Conservation (phyloP, 1,284 basidiomycete genomes). For the Neonothopanus nambi region DNA sequence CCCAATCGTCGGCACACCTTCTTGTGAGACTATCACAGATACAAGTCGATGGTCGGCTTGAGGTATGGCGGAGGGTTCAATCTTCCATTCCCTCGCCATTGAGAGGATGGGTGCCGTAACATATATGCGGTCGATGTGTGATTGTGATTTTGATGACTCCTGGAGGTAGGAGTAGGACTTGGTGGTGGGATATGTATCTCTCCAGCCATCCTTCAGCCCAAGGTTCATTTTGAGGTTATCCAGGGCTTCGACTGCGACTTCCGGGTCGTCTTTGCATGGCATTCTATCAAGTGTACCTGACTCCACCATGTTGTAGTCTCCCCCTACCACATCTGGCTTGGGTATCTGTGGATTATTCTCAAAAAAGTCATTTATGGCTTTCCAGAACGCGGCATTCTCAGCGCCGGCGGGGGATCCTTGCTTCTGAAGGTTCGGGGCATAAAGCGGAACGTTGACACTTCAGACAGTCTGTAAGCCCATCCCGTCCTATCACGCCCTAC, state of each 20-base stretch:
- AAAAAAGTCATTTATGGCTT: slow-evolving; percentile 14
- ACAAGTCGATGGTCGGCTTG: slow-evolving; percentile 18
- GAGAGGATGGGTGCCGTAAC: neutral
- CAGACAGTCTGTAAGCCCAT: no score
- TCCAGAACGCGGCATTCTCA: slow-evolving; percentile 25
- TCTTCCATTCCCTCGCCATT: slow-evolving; percentile 17
- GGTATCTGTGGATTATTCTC: slow-evolving; percentile 1
- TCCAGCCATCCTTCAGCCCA: slow-evolving; percentile 29
- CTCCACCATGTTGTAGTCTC: slow-evolving; percentile 23
- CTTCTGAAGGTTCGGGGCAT: no score
- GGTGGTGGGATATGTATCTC: slow-evolving; percentile 23
- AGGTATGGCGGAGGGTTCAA: slow-evolving; percentile 6
- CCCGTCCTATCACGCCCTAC: no score
- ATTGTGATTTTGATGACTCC: slow-evolving; percentile 10
- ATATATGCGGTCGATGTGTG: slow-evolving; percentile 33
- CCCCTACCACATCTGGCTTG: slow-evolving; percentile 16
- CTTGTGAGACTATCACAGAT: slow-evolving; percentile 15
- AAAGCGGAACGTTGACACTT: no score
- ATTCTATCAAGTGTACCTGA: slow-evolving; percentile 18
- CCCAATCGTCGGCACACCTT: slow-evolving; percentile 23
- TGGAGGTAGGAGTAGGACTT: slow-evolving; percentile 25
- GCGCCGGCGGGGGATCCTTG: no score
- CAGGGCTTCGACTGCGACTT: slow-evolving; percentile 12
- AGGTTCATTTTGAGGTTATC: slow-evolving; percentile 19
- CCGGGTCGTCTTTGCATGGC: slow-evolving; percentile 15